Evolutionary conservation across 2,329 filamentous ascomycete species (phyloP).

Genomic region (Pseudocercospora pini-densiflorae): DNA sequence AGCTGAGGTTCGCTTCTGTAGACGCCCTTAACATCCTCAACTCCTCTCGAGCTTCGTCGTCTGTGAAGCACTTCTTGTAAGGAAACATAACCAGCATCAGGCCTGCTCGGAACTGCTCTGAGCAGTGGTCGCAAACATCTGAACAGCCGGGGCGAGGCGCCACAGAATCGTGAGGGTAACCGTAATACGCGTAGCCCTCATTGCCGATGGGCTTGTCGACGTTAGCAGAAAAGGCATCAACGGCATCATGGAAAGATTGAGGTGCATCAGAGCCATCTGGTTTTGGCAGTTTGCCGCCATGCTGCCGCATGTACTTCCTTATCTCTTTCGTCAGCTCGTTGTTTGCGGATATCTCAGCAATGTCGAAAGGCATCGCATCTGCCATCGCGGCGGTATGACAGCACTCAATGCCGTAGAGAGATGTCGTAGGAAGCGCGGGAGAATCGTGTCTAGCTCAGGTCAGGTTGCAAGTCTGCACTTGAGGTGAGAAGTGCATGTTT

Average conservation of each 20-base stretch:
- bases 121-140: conserved; percentile 4
- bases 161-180: background rate
- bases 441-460: too few species aligned
- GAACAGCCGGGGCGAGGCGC: conserved; percentile 5
- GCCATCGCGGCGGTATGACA: too few species aligned
- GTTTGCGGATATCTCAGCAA: too few species aligned
- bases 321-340: too few species aligned
- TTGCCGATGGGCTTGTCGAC: background rate
- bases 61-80: background rate
- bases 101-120: background rate
- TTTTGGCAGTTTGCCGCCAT: background rate
- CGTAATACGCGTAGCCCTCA: conserved; percentile 6
- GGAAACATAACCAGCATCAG: background rate
- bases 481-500: too few species aligned
- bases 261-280: background rate
- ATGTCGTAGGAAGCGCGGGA: too few species aligned
- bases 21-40: background rate
- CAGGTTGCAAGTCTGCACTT: too few species aligned
- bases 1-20: background rate
- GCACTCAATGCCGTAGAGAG: too few species aligned
- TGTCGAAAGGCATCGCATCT: too few species aligned
- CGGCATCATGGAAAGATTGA: background rate
- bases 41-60: background rate
- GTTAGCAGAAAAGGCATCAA: background rate
- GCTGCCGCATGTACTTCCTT: background rate